A percentile compares a stretch with the other conserved stretches of the same genome.
Evolutionary conservation across 2,329 filamentous ascomycete species (phyloP).

Genomic region (Botrytis hyacinthi): DNA sequence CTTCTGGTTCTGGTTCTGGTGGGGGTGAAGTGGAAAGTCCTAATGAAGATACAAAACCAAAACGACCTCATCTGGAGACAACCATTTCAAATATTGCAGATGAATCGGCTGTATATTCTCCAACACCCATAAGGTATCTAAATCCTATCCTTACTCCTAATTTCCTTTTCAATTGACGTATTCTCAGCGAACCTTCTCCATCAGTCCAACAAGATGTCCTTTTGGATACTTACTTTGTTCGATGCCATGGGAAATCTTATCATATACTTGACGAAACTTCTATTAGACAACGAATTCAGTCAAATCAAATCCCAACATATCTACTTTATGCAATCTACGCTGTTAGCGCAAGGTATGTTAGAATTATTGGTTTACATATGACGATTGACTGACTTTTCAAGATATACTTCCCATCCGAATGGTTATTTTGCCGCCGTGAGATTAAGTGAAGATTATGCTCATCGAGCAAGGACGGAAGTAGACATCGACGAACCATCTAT

Average conservation of each 20-base stretch:
- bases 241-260: constrained; percentile 79
- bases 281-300: constrained; percentile 68
- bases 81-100: constrained; percentile 37
- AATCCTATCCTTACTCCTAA: constrained; percentile 5
- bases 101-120: constrained; percentile 46
- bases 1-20: constrained; percentile 20
- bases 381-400: constrained; percentile 39
- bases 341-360: constrained; percentile 58
- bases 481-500: constrained; percentile 80
- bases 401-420: constrained; percentile 66
- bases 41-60: constrained; percentile 41
- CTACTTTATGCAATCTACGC: constrained; percentile 58
- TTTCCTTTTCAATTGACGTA: neutral
- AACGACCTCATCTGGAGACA: constrained; percentile 41
- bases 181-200: constrained; percentile 46
- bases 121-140: constrained; percentile 42
- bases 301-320: constrained; percentile 51
- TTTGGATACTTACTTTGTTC: constrained; percentile 75
- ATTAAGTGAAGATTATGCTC: constrained; percentile 70
- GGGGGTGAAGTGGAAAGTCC: constrained; percentile 29
- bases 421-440: constrained; percentile 66
- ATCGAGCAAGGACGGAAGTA: constrained; percentile 65
- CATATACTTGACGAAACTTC: constrained; percentile 76
- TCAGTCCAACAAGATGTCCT: constrained; percentile 58
- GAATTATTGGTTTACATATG: neutral